A percentile compares a stretch with the other conserved stretches of the same genome.
Conservation (phyloP, 495 filamentous ascomycete species). For the Talaromyces stipitatus region DNA sequence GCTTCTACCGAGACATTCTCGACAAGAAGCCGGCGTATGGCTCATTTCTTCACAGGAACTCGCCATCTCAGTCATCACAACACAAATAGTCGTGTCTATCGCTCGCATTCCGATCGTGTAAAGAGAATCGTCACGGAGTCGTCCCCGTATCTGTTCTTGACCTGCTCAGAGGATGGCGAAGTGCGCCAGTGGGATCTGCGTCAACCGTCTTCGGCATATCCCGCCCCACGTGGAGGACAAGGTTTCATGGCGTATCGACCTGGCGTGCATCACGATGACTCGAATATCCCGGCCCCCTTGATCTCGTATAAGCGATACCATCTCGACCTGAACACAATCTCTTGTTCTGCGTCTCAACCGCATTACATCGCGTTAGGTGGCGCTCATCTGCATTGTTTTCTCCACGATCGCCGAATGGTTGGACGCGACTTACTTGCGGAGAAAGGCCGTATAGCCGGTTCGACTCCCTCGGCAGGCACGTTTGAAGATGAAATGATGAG, state of each 20-base stretch:
- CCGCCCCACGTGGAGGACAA: conserved; percentile 42
- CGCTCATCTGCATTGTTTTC: conserved; percentile 64
- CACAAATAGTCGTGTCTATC: conserved; percentile 58
- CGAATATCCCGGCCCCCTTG: conserved; percentile 57
- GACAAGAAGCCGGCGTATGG: conserved; percentile 36
- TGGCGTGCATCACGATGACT: conserved; percentile 42
- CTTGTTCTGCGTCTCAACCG: conserved; percentile 63
- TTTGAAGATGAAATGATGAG: conserved; percentile 52
- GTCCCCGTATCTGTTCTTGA: conserved; percentile 63
- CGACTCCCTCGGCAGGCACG: conserved; percentile 24
- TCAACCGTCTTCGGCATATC: conserved; percentile 58
- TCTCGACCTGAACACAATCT: conserved; percentile 68
- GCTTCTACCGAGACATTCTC: conserved; percentile 21
- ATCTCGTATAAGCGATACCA: conserved; percentile 63
- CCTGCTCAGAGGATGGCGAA: conserved; percentile 71
- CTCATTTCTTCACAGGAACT: conserved; percentile 44
- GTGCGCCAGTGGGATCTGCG: conserved; percentile 70
- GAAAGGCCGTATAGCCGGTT: conserved; percentile 33
- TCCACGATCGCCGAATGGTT: conserved; percentile 69
- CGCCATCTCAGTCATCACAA: conserved; percentile 51
- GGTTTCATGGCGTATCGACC: conserved; percentile 38
- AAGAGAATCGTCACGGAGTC: conserved; percentile 74
- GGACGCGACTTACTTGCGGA: conserved; percentile 53
- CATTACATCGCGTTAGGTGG: conserved; percentile 73
- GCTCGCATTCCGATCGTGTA: conserved; percentile 62